phyloP scores from a whole-genome alignment of 2,329 filamentous ascomycete species.

The Sporothrix pseudoabietina region DNA sequence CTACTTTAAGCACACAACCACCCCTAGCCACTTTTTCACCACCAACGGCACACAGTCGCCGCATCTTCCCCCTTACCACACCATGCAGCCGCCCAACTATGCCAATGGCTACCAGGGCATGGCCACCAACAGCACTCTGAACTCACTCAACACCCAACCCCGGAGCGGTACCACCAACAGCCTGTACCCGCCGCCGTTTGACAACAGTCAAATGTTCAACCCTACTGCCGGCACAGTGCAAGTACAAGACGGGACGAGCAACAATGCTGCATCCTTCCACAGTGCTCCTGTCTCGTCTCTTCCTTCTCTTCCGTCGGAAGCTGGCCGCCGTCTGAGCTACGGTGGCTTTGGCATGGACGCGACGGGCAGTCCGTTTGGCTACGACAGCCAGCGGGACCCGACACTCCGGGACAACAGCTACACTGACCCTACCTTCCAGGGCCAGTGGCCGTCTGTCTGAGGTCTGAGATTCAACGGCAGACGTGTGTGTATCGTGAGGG shows the following conservation, averaged over 20 bases:
- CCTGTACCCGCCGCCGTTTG: constrained; percentile 39
- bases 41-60: constrained; percentile 24
- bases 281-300: constrained; percentile 30
- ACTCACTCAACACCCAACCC: constrained; percentile 28
- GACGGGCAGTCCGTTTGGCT: constrained; percentile 30
- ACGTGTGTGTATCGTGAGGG: neutral
- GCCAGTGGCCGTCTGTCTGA: constrained; percentile 29
- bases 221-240: neutral
- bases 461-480: constrained; percentile 18
- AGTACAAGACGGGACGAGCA: neutral
- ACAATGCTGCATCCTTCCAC: constrained; percentile 36
- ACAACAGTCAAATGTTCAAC: constrained; percentile 32
- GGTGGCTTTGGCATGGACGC: constrained; percentile 30
- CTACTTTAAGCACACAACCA: constrained; percentile 26
- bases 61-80: constrained; percentile 28
- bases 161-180: neutral
- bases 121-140: constrained; percentile 16
- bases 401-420: constrained; percentile 28
- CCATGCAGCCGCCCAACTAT: constrained; percentile 18
- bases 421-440: constrained; percentile 20
- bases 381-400: constrained; percentile 28
- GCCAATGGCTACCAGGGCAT: constrained; percentile 24
- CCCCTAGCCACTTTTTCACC: constrained; percentile 27
- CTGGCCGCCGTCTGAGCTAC: constrained; percentile 36
- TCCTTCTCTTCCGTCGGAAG: constrained; percentile 19